These are phyloP conservation scores for Dichomitus squalens DNA, from an alignment of 1,284 basidiomycete species.

Conservation along the genomic window DNA sequence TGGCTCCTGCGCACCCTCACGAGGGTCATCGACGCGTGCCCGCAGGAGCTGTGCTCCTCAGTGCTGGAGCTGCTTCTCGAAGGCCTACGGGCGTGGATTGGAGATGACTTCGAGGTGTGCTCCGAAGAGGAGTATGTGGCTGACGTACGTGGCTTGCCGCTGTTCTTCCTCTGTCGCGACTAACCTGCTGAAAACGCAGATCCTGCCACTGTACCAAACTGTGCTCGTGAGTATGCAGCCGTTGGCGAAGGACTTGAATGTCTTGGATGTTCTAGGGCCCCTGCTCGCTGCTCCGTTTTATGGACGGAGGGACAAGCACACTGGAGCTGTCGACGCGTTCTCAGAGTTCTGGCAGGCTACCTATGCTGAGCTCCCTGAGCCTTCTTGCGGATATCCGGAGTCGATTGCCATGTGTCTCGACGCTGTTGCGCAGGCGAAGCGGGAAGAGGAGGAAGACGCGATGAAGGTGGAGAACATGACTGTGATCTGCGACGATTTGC, in stretches of 20 bases:
- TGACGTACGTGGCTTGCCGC: constrained; percentile 46
- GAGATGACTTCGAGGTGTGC: constrained; percentile 56
- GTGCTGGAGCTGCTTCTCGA: constrained; percentile 53
- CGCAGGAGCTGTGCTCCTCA: constrained; percentile 43
- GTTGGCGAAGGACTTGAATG: constrained; percentile 39
- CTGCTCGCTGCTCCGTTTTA: constrained; percentile 57
- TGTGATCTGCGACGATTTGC: constrained; percentile 1
- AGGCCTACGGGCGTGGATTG: constrained; percentile 63
- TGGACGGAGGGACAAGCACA: constrained; percentile 47
- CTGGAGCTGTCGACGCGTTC: constrained; percentile 48
- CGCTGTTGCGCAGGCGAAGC: constrained; percentile 15
- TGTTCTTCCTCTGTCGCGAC: background rate
- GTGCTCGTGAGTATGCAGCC: constrained; percentile 50
- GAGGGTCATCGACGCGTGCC: constrained; percentile 55
- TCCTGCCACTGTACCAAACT: constrained; percentile 62
- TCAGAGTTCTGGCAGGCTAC: constrained; percentile 57
- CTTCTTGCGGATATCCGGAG: constrained; percentile 52
- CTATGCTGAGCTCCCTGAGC: constrained; percentile 42
- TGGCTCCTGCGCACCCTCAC: constrained; percentile 65
- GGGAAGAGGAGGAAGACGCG: constrained; percentile 20
- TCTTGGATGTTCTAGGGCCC: constrained; percentile 46
- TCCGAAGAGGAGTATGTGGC: constrained; percentile 53
- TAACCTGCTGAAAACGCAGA: constrained; percentile 34
- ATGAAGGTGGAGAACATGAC: constrained; percentile 22
- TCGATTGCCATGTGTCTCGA: constrained; percentile 24